Conservation (phyloP, 2,329 filamentous ascomycete genomes). For the Fusarium sambucinum region DNA sequence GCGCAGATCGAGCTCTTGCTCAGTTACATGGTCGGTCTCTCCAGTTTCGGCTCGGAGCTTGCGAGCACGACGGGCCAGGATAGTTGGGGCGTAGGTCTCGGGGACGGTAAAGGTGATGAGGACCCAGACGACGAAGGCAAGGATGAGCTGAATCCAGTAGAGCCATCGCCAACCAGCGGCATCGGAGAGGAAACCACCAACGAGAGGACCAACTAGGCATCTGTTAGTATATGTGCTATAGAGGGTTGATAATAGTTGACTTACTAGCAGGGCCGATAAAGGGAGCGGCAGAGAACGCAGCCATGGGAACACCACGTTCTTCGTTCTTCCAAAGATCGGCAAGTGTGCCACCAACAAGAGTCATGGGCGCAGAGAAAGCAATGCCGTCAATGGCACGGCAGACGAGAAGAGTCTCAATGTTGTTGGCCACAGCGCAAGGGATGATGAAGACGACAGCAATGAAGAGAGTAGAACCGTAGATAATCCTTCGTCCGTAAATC, state of each 20-base stretch:
- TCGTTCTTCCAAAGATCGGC: constrained; percentile 88
- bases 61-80: constrained; percentile 77
- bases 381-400: constrained; percentile 84
- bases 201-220: constrained; percentile 71
- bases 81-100: constrained; percentile 86
- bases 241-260: constrained; percentile 24
- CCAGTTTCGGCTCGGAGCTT: constrained; percentile 78
- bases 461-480: constrained; percentile 77
- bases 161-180: constrained; percentile 82
- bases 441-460: constrained; percentile 83
- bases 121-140: constrained; percentile 76
- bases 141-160: constrained; percentile 88
- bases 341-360: constrained; percentile 83
- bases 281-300: constrained; percentile 83
- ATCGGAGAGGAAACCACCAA: constrained; percentile 81
- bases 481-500: constrained; percentile 76
- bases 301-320: constrained; percentile 88
- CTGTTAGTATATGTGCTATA: constrained; percentile 10
- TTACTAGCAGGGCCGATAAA: constrained; percentile 81
- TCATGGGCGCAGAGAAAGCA: constrained; percentile 88
- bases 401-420: constrained; percentile 80
- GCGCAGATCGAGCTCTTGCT: constrained; percentile 81
- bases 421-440: constrained; percentile 80
- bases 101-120: constrained; percentile 89
- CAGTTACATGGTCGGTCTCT: constrained; percentile 77